These are phyloP conservation scores for Tylopilus rubrobrunneus DNA, from an alignment of 768 basidiomycete species.

Conservation along the genomic window DNA sequence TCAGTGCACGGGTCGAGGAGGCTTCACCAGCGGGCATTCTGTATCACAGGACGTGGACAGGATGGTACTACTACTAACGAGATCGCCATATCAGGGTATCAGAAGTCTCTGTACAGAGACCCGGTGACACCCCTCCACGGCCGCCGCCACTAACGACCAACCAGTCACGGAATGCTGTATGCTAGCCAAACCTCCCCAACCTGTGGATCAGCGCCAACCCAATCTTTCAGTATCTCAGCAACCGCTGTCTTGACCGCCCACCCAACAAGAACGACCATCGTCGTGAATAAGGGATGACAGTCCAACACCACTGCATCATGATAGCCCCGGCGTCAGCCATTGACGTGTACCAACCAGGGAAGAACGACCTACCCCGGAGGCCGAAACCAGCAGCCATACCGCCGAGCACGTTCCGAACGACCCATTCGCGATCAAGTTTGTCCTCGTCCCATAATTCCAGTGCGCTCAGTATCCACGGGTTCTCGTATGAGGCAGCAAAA, in stretches of 20 bases:
- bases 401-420: slow-evolving; percentile 77
- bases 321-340: not conserved
- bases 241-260: slow-evolving; percentile 69
- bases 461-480: slow-evolving; percentile 36
- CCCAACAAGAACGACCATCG: slow-evolving; percentile 67
- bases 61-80: not conserved
- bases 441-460: slow-evolving; percentile 67
- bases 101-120: slow-evolving; percentile 14
- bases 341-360: not conserved
- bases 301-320: slow-evolving; percentile 63
- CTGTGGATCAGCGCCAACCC: slow-evolving; percentile 59
- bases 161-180: slow-evolving; percentile 69
- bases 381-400: slow-evolving; percentile 89
- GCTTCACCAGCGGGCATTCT: slow-evolving; percentile 24
- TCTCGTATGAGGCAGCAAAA: slow-evolving; percentile 27
- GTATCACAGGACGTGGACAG: slow-evolving; percentile 5
- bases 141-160: not conserved
- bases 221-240: slow-evolving; percentile 56
- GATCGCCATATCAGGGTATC: slow-evolving; percentile 16
- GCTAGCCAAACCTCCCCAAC: slow-evolving; percentile 72
- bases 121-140: slow-evolving; percentile 9
- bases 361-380: slow-evolving; percentile 53
- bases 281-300: slow-evolving; percentile 69
- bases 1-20: slow-evolving; percentile 63
- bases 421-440: slow-evolving; percentile 76